Percentiles rank a stretch among this genome's conserved stretches.
These are phyloP conservation scores for Hemerocallis citrina DNA, from an alignment of 106 monocot genomes.

Conservation along the genomic window DNA sequence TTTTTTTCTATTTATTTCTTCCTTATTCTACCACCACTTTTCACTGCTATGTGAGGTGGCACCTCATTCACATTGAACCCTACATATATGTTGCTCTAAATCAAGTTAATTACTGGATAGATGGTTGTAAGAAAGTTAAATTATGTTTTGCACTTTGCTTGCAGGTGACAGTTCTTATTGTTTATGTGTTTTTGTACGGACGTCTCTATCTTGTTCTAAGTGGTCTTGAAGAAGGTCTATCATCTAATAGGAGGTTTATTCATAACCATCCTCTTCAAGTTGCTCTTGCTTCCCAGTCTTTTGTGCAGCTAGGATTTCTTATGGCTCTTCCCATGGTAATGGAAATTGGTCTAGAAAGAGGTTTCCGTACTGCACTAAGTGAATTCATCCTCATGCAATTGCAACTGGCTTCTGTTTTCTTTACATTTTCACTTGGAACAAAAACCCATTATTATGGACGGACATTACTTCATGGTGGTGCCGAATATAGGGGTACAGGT, in stretches of 20 bases:
- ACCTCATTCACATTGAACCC: no score
- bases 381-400: constrained; percentile 85
- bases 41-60: no score
- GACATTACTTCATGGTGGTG: constrained; percentile 91
- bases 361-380: constrained; percentile 66
- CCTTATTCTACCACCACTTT: no score
- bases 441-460: constrained; percentile 91
- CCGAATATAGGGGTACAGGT: constrained; percentile 73
- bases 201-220: constrained; percentile 93
- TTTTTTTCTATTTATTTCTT: not conserved
- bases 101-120: not conserved
- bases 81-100: no score
- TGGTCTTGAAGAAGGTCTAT: constrained; percentile 76
- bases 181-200: constrained; percentile 88
- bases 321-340: constrained; percentile 96
- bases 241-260: constrained; percentile 40
- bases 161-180: constrained; percentile 75
- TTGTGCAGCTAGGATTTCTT: constrained; percentile 90
- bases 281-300: constrained; percentile 84
- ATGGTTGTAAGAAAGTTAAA: no score
- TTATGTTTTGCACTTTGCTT: not conserved
- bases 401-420: constrained; percentile 75
- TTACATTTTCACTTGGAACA: constrained; percentile 89
- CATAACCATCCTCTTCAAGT: constrained; percentile 74
- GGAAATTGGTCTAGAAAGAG: constrained; percentile 89